Conservation (phyloP, 129 eudicot genomes). For the Chrysanthemum makinoi region DNA sequence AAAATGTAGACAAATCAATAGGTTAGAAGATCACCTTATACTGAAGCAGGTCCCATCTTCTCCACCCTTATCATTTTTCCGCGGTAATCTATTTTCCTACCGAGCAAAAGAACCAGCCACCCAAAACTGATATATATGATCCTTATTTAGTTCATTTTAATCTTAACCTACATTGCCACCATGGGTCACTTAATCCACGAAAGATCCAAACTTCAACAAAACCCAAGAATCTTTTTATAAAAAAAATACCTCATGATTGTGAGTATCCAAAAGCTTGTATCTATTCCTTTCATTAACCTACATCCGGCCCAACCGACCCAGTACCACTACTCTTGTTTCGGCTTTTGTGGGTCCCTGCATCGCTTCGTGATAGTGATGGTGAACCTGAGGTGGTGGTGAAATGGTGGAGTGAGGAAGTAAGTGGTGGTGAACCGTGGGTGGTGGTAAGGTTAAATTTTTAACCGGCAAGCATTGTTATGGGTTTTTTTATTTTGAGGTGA, state of each 20-base stretch:
- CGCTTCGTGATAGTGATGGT: slow-evolving; percentile 14
- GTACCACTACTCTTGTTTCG: slow-evolving; percentile 76
- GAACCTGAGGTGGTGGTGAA: slow-evolving; percentile 27
- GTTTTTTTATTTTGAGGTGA: neutral
- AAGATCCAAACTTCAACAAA: slow-evolving; percentile 16
- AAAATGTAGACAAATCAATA: too few relatives aligned
- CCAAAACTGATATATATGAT: too few relatives aligned
- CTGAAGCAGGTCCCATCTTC: too few relatives aligned
- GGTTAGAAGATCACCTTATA: too few relatives aligned
- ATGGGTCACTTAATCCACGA: neutral
- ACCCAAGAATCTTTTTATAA: slow-evolving; percentile 7
- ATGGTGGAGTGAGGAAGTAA: slow-evolving; percentile 27
- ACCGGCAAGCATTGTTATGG: slow-evolving; percentile 45
- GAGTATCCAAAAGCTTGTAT: slow-evolving; percentile 58
- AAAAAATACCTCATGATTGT: slow-evolving; percentile 59
- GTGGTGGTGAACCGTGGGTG: slow-evolving; percentile 35
- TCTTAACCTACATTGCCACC: too few relatives aligned
- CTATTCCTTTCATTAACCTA: slow-evolving; percentile 89
- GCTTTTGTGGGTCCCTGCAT: slow-evolving; percentile 67
- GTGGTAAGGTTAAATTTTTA: slow-evolving; percentile 48
- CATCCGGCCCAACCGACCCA: slow-evolving; percentile 99
- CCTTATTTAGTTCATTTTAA: too few relatives aligned
- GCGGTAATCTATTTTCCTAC: too few relatives aligned
- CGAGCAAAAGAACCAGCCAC: too few relatives aligned
- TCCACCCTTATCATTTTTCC: too few relatives aligned